These are phyloP conservation scores for Cinnamomum micranthum DNA, from an alignment of 164 flowering plant genomes.

Conservation along the genomic window DNA sequence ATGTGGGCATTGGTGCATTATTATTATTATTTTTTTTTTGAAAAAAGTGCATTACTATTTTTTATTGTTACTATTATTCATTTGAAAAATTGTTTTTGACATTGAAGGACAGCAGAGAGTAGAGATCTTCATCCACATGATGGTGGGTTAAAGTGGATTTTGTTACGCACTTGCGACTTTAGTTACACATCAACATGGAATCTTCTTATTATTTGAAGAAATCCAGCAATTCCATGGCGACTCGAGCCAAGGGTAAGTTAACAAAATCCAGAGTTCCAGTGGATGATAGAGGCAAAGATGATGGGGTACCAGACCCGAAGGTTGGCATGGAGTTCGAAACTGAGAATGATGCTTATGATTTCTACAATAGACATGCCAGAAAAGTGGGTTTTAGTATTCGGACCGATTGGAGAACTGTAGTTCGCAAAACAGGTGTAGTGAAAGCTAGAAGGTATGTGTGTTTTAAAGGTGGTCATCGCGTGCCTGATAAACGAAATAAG, in stretches of 20 bases:
- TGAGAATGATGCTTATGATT: slow-evolving; percentile 13
- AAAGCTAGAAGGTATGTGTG: slow-evolving; percentile 4
- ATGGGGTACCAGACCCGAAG: neutral
- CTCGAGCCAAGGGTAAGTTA: neutral
- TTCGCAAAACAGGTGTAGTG: neutral
- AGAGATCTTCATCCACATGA: neutral
- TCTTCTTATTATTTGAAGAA: neutral
- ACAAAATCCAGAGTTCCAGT: neutral
- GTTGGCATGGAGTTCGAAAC: slow-evolving; percentile 4
- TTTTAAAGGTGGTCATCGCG: slow-evolving; percentile 9
- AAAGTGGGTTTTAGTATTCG: slow-evolving; percentile 12
- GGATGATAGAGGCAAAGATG: neutral
- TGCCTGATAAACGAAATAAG: neutral
- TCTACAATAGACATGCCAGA: slow-evolving; percentile 12
- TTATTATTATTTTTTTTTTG: no score
- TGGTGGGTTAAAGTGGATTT: neutral
- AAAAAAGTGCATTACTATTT: no score
- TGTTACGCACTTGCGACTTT: no score
- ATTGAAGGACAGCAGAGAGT: neutral
- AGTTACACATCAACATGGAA: neutral
- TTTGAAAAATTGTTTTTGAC: neutral
- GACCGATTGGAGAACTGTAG: neutral
- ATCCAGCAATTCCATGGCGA: no score
- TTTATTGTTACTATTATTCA: neutral
- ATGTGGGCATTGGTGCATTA: no score